phyloP scores from a whole-genome alignment of 768 basidiomycete species.

The Amanita rubescens region DNA sequence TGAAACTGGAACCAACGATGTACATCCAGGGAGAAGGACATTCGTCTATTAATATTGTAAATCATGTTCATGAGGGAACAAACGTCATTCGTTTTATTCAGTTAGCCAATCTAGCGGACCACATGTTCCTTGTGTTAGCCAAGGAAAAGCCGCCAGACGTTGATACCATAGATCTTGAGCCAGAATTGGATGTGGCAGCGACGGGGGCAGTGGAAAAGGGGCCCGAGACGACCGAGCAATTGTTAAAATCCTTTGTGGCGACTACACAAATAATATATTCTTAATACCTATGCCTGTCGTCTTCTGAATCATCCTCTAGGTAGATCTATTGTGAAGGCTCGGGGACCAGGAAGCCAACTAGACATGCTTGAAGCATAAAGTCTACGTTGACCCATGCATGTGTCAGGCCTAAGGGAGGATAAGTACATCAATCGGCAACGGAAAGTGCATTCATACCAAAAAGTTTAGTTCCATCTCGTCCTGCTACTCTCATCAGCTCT shows the following conservation, averaged over 20 bases:
- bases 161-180: background rate
- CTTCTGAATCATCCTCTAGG: background rate
- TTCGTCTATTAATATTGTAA: conserved; percentile 32
- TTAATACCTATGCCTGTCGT: background rate
- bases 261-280: conserved; percentile 3
- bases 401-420: conserved; percentile 55
- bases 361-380: conserved; percentile 87
- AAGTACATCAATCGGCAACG: background rate
- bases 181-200: background rate
- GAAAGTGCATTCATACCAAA: conserved; percentile 57
- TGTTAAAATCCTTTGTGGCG: background rate
- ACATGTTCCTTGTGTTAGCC: conserved; percentile 38
- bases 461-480: conserved; percentile 89
- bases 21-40: conserved; percentile 18
- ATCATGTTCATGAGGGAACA: conserved; percentile 31
- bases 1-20: background rate
- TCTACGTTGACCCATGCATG: conserved; percentile 98
- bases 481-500: conserved; percentile 92
- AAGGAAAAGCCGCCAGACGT: conserved; percentile 4
- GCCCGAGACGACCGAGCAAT: background rate
- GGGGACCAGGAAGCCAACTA: conserved; percentile 84
- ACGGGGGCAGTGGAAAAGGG: background rate
- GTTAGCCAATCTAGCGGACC: conserved; percentile 32
- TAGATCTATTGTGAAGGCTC: conserved; percentile 37
- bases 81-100: conserved; percentile 48